phyloP scores from a whole-genome alignment of 495 filamentous ascomycete genomes.

The Neurospora sp. region DNA sequence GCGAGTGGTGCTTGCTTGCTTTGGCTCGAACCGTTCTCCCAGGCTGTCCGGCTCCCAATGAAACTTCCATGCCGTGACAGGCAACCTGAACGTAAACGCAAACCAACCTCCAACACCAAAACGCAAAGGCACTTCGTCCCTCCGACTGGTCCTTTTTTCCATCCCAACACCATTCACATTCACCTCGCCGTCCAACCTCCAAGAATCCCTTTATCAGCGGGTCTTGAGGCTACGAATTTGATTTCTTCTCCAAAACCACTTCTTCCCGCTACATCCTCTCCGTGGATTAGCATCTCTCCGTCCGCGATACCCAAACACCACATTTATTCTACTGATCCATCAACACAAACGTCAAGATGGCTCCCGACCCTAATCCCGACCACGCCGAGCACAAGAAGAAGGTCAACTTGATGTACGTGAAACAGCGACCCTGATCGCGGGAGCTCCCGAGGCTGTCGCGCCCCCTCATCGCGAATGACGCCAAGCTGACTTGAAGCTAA shows the following conservation, averaged over 20 bases:
- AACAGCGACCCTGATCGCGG: background rate
- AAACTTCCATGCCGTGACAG: background rate
- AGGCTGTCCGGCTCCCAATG: background rate
- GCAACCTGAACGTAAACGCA: background rate
- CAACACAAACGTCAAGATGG: constrained; percentile 22
- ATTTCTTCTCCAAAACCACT: background rate
- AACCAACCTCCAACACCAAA: constrained; percentile 1
- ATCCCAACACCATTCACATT: background rate
- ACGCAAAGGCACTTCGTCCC: background rate
- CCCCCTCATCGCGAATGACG: background rate
- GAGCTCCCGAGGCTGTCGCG: constrained; percentile 1
- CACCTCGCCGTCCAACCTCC: background rate
- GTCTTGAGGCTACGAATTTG: background rate
- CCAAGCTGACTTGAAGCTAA: constrained; percentile 22
- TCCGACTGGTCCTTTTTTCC: background rate
- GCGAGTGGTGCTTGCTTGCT: background rate
- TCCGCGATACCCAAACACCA: constrained; percentile 5
- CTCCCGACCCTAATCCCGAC: constrained; percentile 24
- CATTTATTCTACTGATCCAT: constrained; percentile 3
- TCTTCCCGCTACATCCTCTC: background rate
- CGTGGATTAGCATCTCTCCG: background rate
- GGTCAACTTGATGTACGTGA: constrained; percentile 77
- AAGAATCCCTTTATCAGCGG: background rate
- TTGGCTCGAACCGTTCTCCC: background rate
- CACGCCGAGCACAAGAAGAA: constrained; percentile 84